Evolutionary conservation across 2,329 filamentous ascomycete genomes (phyloP).

Genomic region (Pseudogymnoascus sp.): DNA sequence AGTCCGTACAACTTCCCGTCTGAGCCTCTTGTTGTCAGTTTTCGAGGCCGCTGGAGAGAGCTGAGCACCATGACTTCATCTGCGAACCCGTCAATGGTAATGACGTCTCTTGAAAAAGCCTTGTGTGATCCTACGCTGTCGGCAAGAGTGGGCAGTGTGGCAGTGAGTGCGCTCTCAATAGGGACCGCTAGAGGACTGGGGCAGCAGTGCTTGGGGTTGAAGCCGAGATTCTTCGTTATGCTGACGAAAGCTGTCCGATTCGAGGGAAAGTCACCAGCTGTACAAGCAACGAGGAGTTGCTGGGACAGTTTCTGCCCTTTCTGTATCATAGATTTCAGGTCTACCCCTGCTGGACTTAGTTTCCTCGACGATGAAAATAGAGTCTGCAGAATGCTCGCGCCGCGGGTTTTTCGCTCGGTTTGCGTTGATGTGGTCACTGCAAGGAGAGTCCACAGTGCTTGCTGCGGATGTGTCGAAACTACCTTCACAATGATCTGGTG

Average conservation of each 20-base stretch:
- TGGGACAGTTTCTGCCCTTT: slow-evolving; percentile 78
- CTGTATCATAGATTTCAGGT: slow-evolving; percentile 64
- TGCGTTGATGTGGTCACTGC: slow-evolving; percentile 78
- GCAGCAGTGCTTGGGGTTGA: slow-evolving; percentile 71
- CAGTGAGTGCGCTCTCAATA: slow-evolving; percentile 74
- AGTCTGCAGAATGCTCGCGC: slow-evolving; percentile 44
- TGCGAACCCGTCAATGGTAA: slow-evolving; percentile 71
- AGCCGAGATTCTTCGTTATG: slow-evolving; percentile 68
- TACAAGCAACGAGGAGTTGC: slow-evolving; percentile 72
- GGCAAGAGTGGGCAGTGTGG: slow-evolving; percentile 67
- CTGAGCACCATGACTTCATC: slow-evolving; percentile 87
- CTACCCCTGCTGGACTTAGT: slow-evolving; percentile 43
- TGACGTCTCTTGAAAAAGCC: slow-evolving; percentile 77
- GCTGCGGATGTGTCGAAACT: slow-evolving; percentile 78
- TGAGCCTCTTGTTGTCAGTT: slow-evolving; percentile 78
- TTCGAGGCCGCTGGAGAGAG: slow-evolving; percentile 86
- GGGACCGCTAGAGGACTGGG: slow-evolving; percentile 84
- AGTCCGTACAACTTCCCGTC: slow-evolving; percentile 85
- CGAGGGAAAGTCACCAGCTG: slow-evolving; percentile 64
- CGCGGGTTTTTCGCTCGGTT: slow-evolving; percentile 54
- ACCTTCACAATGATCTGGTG: slow-evolving; percentile 77
- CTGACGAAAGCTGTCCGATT: slow-evolving; percentile 63
- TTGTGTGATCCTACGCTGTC: slow-evolving; percentile 70
- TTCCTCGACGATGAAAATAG: slow-evolving; percentile 39
- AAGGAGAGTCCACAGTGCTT: slow-evolving; percentile 85